phyloP scores from a whole-genome alignment of 2,329 filamentous ascomycete species.

The Paraphoma chrysanthemicola region DNA sequence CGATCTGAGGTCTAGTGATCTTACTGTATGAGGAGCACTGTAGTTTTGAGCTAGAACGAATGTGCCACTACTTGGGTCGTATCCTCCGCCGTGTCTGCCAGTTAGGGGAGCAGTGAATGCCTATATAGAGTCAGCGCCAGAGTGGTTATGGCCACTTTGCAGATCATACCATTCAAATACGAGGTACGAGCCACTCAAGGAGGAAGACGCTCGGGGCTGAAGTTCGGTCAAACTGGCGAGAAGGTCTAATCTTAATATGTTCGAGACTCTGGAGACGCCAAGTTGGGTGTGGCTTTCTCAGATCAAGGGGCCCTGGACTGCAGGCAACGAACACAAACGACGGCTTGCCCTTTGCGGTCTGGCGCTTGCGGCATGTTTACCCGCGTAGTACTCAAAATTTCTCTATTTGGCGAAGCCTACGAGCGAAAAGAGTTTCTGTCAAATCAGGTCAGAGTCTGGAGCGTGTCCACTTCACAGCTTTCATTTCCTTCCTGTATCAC shows the following conservation, averaged over 20 bases:
- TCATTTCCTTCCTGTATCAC: too few species aligned
- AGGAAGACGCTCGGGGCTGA: background rate
- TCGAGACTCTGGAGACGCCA: background rate
- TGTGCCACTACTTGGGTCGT: conserved; percentile 18
- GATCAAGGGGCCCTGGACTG: background rate
- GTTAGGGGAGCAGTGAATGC: conserved; percentile 18
- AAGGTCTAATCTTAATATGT: conserved; percentile 6
- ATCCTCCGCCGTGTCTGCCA: conserved; percentile 30
- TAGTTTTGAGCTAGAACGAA: conserved; percentile 13
- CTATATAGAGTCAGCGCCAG: conserved; percentile 14
- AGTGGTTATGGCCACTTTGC: background rate
- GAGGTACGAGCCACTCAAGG: background rate
- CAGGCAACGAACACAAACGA: background rate
- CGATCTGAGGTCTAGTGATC: background rate
- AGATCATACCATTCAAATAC: conserved; percentile 22
- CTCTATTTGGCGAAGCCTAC: background rate
- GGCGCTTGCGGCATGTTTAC: background rate
- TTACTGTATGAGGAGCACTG: conserved; percentile 12
- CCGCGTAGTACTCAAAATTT: background rate
- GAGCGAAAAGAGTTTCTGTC: background rate
- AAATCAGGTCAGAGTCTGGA: background rate
- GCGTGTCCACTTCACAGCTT: background rate
- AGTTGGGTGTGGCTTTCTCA: background rate
- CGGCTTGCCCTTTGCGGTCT: background rate
- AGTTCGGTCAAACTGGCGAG: background rate